phyloP scores from a whole-genome alignment of 345 rosid species.

The Eucalyptus coolabah region DNA sequence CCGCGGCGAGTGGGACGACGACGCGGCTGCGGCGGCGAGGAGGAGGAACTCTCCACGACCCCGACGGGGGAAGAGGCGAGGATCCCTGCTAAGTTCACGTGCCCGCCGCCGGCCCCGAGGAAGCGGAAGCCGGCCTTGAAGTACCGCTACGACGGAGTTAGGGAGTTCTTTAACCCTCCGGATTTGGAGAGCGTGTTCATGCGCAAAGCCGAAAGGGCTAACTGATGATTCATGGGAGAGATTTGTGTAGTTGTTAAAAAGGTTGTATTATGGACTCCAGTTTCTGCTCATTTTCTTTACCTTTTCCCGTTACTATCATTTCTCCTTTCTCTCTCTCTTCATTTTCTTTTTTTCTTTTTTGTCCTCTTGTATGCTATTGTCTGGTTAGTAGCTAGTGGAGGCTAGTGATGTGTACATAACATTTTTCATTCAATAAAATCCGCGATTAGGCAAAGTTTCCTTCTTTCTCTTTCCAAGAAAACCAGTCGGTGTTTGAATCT shows the following conservation, averaged over 20 bases:
- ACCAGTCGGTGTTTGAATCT: not conserved
- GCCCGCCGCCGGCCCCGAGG: constrained; percentile 82
- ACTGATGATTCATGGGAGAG: not conserved
- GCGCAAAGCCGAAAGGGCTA: constrained; percentile 30
- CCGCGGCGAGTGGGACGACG: not conserved
- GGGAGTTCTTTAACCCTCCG: constrained; percentile 43
- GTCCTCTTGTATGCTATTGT: not conserved
- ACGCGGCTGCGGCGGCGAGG: not conserved
- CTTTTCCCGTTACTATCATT: not conserved
- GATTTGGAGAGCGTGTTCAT: constrained; percentile 52
- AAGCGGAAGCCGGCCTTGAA: constrained; percentile 41
- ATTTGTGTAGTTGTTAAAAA: not conserved
- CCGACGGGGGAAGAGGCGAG: constrained; percentile 42
- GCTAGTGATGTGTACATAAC: not conserved
- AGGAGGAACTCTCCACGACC: constrained; percentile 32
- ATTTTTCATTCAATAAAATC: not conserved
- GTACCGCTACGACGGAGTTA: constrained; percentile 4
- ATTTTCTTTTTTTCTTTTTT: not conserved
- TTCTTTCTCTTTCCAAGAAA: not conserved
- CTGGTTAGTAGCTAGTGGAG: not conserved
- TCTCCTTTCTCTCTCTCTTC: not conserved
- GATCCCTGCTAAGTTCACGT: constrained; percentile 31
- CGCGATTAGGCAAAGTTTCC: not conserved
- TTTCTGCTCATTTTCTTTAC: not conserved
- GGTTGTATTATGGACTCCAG: not conserved